phyloP scores from a whole-genome alignment of 352 stramenopile genomes.

The Globisporangium yorkense region DNA sequence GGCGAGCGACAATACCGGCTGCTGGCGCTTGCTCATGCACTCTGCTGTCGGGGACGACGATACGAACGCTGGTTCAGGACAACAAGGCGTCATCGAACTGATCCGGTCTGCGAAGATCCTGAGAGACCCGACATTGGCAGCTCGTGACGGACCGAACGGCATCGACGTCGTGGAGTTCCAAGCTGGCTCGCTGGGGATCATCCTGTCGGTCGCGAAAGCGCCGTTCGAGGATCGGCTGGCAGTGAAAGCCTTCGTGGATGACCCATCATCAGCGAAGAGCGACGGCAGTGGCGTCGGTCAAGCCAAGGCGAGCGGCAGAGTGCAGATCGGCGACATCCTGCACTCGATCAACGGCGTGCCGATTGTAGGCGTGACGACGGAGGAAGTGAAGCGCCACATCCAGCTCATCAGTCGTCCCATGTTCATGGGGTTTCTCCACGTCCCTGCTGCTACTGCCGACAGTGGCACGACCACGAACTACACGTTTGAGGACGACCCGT shows the following conservation, averaged over 20 bases:
- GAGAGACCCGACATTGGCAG: conserved; percentile 49
- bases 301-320: conserved; percentile 55
- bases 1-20: conserved; percentile 55
- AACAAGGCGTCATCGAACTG: conserved; percentile 21
- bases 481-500: background rate
- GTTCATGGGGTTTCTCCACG: conserved; percentile 66
- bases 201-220: conserved; percentile 43
- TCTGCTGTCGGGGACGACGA: conserved; percentile 15
- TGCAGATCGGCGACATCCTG: conserved; percentile 58
- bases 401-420: conserved; percentile 61
- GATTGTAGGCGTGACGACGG: conserved; percentile 59
- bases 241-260: conserved; percentile 68
- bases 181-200: conserved; percentile 56
- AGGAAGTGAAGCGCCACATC: conserved; percentile 77
- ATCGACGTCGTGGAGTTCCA: conserved; percentile 65
- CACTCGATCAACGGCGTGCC: conserved; percentile 81
- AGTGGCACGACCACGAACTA: conserved; percentile 8
- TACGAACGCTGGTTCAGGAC: conserved; percentile 10
- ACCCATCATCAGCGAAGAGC: conserved; percentile 14
- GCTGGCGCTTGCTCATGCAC: conserved; percentile 70
- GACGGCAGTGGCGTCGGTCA: conserved; percentile 30
- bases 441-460: conserved; percentile 10
- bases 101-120: conserved; percentile 50
- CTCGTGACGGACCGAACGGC: conserved; percentile 15
- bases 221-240: conserved; percentile 52